Conservation (phyloP, 495 filamentous ascomycete genomes). For the Talaromyces nanjingensis region DNA sequence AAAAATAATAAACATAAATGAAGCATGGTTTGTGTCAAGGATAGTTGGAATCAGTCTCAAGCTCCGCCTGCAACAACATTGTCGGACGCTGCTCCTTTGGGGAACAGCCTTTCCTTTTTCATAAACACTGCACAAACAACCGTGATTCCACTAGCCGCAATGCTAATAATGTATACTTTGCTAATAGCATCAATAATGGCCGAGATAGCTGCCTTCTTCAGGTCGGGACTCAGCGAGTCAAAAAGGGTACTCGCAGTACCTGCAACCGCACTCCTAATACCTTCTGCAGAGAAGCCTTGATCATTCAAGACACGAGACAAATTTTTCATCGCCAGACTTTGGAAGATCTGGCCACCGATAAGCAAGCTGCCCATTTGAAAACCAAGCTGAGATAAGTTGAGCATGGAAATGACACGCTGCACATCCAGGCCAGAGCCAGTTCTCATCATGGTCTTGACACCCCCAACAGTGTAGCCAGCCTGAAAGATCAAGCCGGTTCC, state of each 20-base stretch:
- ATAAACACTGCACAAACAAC: conserved; percentile 10
- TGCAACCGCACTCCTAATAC: conserved; percentile 8
- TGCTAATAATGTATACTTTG: conserved; percentile 18
- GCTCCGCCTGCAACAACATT: not conserved
- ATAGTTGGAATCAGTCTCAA: not conserved
- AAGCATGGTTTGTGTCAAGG: no score
- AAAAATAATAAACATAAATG: no score
- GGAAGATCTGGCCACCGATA: conserved; percentile 5
- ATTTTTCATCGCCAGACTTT: not conserved
- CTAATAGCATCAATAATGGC: conserved; percentile 18
- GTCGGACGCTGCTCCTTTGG: not conserved
- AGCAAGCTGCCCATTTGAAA: not conserved
- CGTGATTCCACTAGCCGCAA: conserved; percentile 13
- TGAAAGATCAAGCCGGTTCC: conserved; percentile 37
- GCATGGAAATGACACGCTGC: conserved; percentile 6
- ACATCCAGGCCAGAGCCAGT: conserved; percentile 4
- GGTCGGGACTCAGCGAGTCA: not conserved
- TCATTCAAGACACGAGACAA: not conserved
- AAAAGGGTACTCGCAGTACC: conserved; percentile 9
- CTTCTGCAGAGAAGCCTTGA: not conserved
- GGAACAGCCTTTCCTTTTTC: conserved; percentile 19
- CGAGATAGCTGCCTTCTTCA: not conserved
- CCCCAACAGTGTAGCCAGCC: conserved; percentile 40
- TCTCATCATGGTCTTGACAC: conserved; percentile 18
- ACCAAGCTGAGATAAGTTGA: conserved; percentile 3